Evolutionary conservation across 2,329 filamentous ascomycete genomes (phyloP), one percentile per base, ranked within the genome.

Genomic region (Cordyceps militaris): DNA sequence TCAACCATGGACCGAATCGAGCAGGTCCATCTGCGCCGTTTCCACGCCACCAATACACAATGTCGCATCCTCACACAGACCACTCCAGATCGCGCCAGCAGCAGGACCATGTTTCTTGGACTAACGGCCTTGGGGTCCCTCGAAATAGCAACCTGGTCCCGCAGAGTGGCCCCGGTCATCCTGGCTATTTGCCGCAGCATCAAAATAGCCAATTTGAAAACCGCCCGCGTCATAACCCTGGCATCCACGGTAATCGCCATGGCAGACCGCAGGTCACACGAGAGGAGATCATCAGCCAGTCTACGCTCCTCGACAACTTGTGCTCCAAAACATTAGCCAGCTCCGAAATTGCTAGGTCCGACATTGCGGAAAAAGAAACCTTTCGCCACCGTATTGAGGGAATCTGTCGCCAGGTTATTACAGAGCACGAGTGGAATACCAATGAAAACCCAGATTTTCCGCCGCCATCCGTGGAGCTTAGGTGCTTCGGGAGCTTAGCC

Each of bases 401-500:
- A 9, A 79, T 89, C 23, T 88, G 88, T 61, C 81, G 80, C 54
- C 69, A 81, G 54, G 79, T 81, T 1, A 80, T 91, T 51, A 67
- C 73, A 6, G 69, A 74, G 9, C 73, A 82, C 62, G 85, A 87
- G 63, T 61, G 64, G 10, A 66, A 71, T n/a, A 63, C 65, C 2
- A 73, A 72, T 28, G 67, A 72, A 19, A 62, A 72, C 4, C 59
- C 61, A 0, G 72, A 79, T 9, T 84, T 88, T 58, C 73, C 78
- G 16, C 66, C 78, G 24, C 67, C 74, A 10, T 81, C 80, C 53
- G 80, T 93, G n/a, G 77, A 84, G 55, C 76, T 95, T 14, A 84
- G 84, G 64, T 90, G 87, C 65, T 95, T 94, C 67, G 91, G 91
- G 5, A 95, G 91, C 68, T 77, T 95, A 48, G 82, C 83, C 21